phyloP scores from a whole-genome alignment of 768 basidiomycete genomes.

The Rhodotorula taiwanensis region DNA sequence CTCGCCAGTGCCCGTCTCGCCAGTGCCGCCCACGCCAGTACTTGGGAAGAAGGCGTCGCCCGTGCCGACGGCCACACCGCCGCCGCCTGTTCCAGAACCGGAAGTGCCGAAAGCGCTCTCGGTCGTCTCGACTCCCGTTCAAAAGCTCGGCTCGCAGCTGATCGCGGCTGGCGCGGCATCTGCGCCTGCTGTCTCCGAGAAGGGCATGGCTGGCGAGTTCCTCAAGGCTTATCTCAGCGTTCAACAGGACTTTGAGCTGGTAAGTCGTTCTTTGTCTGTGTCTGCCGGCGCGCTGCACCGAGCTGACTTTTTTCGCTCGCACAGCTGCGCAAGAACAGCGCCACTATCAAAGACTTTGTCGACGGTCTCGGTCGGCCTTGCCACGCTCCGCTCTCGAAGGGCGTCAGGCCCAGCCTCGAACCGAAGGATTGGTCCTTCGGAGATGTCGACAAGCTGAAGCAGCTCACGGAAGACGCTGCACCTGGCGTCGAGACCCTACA shows the following conservation, averaged over 20 bases:
- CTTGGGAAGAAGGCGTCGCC: neutral
- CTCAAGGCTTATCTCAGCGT: slow-evolving; percentile 32
- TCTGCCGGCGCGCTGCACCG: too few species aligned
- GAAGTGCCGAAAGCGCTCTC: too few species aligned
- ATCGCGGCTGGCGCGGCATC: neutral
- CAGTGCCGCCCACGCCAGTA: too few species aligned
- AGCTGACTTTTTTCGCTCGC: neutral
- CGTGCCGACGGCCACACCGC: neutral
- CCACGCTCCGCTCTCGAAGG: neutral
- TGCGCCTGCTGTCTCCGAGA: slow-evolving; percentile 29
- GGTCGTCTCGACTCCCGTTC: neutral
- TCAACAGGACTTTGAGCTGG: slow-evolving; percentile 32
- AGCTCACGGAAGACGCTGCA: slow-evolving; percentile 15
- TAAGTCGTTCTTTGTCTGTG: neutral
- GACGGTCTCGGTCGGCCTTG: neutral
- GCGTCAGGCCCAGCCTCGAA: neutral
- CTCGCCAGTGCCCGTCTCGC: too few species aligned
- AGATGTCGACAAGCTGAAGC: slow-evolving; percentile 17
- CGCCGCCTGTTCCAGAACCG: neutral
- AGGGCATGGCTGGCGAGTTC: slow-evolving; percentile 40
- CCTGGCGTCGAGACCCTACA: slow-evolving; percentile 20
- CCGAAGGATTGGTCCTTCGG: slow-evolving; percentile 26
- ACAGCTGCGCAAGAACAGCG: slow-evolving; percentile 22
- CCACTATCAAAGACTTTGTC: slow-evolving; percentile 8
- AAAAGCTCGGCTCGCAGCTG: slow-evolving; percentile 23